phyloP scores from a whole-genome alignment of 1,139 yeast species.

The Blastobotrys apis region DNA sequence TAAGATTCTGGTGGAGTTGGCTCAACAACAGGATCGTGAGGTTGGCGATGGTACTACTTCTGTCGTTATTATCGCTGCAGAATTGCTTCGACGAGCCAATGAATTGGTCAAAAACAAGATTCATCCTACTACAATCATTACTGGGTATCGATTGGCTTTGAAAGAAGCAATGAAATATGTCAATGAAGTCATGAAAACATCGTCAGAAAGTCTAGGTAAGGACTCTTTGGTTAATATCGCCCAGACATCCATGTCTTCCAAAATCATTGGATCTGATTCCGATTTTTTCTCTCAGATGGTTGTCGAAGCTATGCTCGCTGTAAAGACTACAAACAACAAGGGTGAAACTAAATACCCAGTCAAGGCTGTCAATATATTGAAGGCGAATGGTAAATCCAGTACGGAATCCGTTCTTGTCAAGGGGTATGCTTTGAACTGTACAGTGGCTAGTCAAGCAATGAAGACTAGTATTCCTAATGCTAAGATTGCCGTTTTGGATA shows the following conservation, averaged over 20 bases:
- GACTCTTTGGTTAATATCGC: slow-evolving; percentile 78
- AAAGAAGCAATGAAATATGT: slow-evolving; percentile 90
- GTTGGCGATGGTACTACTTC: slow-evolving; percentile 94
- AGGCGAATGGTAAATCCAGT: slow-evolving; percentile 95
- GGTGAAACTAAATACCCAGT: slow-evolving; percentile 94
- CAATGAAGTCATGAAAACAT: slow-evolving; percentile 74
- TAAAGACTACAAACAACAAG: slow-evolving; percentile 80
- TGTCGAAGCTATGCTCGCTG: slow-evolving; percentile 94
- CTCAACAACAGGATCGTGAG: slow-evolving; percentile 98
- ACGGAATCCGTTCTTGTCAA: slow-evolving; percentile 79
- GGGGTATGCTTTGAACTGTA: slow-evolving; percentile 96
- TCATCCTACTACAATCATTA: slow-evolving; percentile 96
- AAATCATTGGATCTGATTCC: slow-evolving; percentile 93
- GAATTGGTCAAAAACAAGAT: slow-evolving; percentile 89
- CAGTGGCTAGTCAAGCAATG: slow-evolving; percentile 98
- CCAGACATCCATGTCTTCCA: slow-evolving; percentile 94
- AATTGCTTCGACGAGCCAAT: slow-evolving; percentile 85
- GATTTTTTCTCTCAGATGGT: slow-evolving; percentile 87
- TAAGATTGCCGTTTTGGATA: slow-evolving; percentile 88
- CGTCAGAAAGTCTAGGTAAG: slow-evolving; percentile 79
- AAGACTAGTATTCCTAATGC: slow-evolving; percentile 65
- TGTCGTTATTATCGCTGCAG: slow-evolving; percentile 95
- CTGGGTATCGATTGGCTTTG: slow-evolving; percentile 91
- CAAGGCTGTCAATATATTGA: slow-evolving; percentile 91
- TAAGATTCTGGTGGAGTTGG: slow-evolving; percentile 90